Base-by-base conservation (phyloP, 2,329 filamentous ascomycete genomes). In the Fusarium begoniae region DNA sequence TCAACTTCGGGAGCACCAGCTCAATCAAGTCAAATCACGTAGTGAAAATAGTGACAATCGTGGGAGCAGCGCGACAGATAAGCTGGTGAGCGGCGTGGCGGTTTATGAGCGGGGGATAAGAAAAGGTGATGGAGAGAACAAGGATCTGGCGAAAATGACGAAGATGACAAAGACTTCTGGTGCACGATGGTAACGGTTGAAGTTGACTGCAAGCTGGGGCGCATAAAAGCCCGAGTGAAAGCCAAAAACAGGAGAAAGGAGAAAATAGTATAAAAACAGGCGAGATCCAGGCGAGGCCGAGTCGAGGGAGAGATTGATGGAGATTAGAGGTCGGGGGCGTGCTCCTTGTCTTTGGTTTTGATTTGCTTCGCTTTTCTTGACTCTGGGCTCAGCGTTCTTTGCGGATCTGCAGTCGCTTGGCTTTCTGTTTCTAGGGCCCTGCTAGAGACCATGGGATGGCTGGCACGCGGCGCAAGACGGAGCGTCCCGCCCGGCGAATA, bases 111-210 rank as follows among this genome's bases (percentile, higher is more conserved):
- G 75, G 71, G 68, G 75, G 60, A 61, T 61, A 56, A 41, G 55
- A 48, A 74, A 61, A 47, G 63, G 61, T 44, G 58, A 75, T 59
- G 61, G 56, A 63, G 58, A 64, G 63, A 76, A 57, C 65, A 74
- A 75, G 73, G 73, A 75, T 75, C 62, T 73, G 63, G 62, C 53
- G 55, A 65, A 75, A 71, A 75, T 75, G 73, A 75, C 73, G 73
- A 75, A 68, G 69, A 73, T 75, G 66, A 75, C 69, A 72, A 73
- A 75, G 69, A 60, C 48, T 28, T 53, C 54, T 55, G 73, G 70
- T 75, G 54, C 62, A 58, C 57, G 59, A 73, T 60, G 62, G 41
- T 55, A 62, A 60, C 37, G 55, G 43, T 53, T 54, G 63, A 61
- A 53, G 66, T 61, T 47, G 37, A 55, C 55, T 56, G 60, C 58